These are phyloP conservation scores for Pythium brachiatum DNA, from an alignment of 352 stramenopile genomes.

Conservation along the genomic window DNA sequence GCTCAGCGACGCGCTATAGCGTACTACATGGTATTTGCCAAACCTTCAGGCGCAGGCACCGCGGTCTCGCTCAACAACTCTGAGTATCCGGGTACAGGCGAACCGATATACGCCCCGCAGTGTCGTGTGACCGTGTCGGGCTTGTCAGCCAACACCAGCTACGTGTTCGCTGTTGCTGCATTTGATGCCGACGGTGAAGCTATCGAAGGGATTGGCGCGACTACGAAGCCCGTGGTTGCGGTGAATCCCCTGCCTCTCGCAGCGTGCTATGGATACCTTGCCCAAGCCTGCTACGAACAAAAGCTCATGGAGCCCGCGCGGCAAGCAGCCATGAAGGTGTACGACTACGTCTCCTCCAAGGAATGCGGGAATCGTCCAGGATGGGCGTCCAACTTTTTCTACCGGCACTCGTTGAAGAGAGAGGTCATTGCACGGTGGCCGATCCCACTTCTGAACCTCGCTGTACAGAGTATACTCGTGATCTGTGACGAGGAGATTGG, in stretches of 20 bases:
- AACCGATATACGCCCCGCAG: slow-evolving; percentile 34
- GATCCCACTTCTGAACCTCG: slow-evolving; percentile 48
- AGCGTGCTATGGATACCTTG: slow-evolving; percentile 74
- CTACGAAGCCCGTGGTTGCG: slow-evolving; percentile 52
- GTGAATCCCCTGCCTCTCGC: slow-evolving; percentile 62
- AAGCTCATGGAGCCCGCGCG: slow-evolving; percentile 29
- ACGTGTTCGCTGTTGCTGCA: slow-evolving; percentile 80
- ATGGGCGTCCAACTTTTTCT: slow-evolving; percentile 64
- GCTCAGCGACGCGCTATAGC: slow-evolving; percentile 33
- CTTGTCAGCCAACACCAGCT: slow-evolving; percentile 66
- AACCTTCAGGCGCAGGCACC: slow-evolving; percentile 63
- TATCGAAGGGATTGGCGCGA: slow-evolving; percentile 69
- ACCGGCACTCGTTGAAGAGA: slow-evolving; percentile 52
- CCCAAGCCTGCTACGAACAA: slow-evolving; percentile 42
- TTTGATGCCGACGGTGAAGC: slow-evolving; percentile 63
- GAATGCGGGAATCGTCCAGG: slow-evolving; percentile 23
- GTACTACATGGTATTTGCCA: slow-evolving; percentile 83
- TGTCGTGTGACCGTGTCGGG: slow-evolving; percentile 43
- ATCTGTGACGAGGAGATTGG: slow-evolving; percentile 50
- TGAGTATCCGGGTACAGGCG: slow-evolving; percentile 55
- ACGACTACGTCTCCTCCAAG: slow-evolving; percentile 44
- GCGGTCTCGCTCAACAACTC: slow-evolving; percentile 77
- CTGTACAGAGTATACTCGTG: slow-evolving; percentile 51
- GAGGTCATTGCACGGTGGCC: slow-evolving; percentile 46
- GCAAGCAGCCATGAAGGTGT: slow-evolving; percentile 45